Base-by-base conservation (phyloP, 2,329 filamentous ascomycete species). In the Pleomassaria siparia region DNA sequence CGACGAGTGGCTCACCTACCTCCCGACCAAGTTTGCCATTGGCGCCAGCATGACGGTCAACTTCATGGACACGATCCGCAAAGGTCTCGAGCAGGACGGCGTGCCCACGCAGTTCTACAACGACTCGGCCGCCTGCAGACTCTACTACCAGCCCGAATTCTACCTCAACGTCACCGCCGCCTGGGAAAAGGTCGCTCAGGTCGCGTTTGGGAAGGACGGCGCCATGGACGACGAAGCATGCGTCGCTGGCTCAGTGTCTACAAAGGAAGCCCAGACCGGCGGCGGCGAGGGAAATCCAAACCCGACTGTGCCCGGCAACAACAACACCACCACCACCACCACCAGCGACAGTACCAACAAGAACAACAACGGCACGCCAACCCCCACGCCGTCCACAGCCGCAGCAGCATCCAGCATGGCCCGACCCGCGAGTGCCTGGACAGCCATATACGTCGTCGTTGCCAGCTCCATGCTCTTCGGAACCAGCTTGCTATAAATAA, bases 31-130 rank as follows among this genome's bases (percentile, higher is more conserved):
- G 6, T 62, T 67, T n/a, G 50, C 47, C 35, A 65, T 68, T 41
- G 50, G 36, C 0, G 40, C 44, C 6, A 41, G 44, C 0, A 56
- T 64, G 4, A 69, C 70, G 0, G 47, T 73, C 12, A 74, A 74
- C 33, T 68, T 71, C 49, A 64, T 69, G 33, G 72, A 74, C 50
- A 73, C 68, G 25, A 71, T 71, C 39, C 56, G 67, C 15, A 55
- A 33, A 28, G 66, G 69, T 40, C 41, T 61, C 1, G 67, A 70
- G 45, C 44, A 40, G 0, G 63, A 58, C 3, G 67, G 66, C 4
- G 63, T 74, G 0, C 78, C 83, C 12, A 66, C 79, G 13, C 84
- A 87, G 55, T 87, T 86, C 58, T 67, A 80, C 2, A 81, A 82
- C 46, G 79, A 85, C 53, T 76, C 81, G 1, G 80, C 84, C 1